Percentiles rank a stretch among this genome's conserved stretches.
Evolutionary conservation across 306 rosid species (phyloP).

Genomic region (Trichosanthes truncata): DNA sequence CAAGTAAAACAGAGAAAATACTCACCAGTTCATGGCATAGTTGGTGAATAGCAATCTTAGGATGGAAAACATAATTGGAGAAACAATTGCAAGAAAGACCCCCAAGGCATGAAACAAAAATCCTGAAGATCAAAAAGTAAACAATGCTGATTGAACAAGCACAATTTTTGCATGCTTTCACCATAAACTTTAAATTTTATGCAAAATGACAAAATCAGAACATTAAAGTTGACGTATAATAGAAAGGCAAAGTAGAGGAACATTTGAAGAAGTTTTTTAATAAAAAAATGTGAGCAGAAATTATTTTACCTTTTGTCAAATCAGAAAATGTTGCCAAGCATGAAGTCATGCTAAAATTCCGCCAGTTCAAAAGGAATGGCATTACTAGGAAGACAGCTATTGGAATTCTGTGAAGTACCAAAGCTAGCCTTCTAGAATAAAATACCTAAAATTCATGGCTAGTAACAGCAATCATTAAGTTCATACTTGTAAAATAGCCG

Average conservation of each 20-base stretch:
- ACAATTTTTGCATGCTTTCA: neutral
- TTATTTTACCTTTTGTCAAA: constrained; percentile 60
- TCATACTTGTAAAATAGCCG: constrained; percentile 13
- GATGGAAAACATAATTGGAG: constrained; percentile 60
- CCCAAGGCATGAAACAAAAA: constrained; percentile 50
- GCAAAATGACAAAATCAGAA: neutral
- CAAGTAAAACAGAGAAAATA: constrained; percentile 9
- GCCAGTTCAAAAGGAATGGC: constrained; percentile 30
- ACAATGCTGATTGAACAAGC: constrained; percentile 11
- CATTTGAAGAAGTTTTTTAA: neutral
- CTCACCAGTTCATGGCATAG: constrained; percentile 85
- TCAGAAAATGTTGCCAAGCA: constrained; percentile 48
- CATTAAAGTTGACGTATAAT: neutral
- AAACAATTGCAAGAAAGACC: constrained; percentile 49
- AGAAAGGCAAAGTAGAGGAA: neutral
- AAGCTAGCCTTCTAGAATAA: constrained; percentile 73
- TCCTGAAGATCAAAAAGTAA: constrained; percentile 37
- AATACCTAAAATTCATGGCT: constrained; percentile 45
- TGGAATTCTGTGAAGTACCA: constrained; percentile 73
- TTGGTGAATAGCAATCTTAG: constrained; percentile 52
- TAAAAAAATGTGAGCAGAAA: constrained; percentile 4
- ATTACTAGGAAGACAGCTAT: constrained; percentile 46
- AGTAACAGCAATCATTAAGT: constrained; percentile 7
- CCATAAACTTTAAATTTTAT: neutral
- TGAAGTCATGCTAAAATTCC: constrained; percentile 29